Base-by-base conservation (phyloP, 2,329 filamentous ascomycete species). In the Thelonectria rubi region DNA sequence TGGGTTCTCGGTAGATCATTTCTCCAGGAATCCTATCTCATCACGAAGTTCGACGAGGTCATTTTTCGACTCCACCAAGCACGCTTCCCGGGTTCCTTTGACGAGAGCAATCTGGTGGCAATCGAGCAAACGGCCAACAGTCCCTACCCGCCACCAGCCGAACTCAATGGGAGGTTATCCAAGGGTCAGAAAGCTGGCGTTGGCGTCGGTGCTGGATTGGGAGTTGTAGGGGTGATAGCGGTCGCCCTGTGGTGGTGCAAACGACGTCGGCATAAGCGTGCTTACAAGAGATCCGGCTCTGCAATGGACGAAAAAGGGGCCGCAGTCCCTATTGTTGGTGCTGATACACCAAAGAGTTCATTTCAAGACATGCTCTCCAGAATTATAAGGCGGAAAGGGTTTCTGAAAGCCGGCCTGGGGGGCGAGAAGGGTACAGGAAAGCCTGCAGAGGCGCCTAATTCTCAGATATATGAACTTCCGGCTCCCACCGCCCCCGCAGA, bases 1-100 rank as follows among this genome's bases (percentile, higher is more conserved):
- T 84, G 86, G 73, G 84, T 89, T 12, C 81, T 92, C 37, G 90
- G 90, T 8, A 82, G 89, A 34, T 84, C 86, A 0, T 92, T 92
- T 65, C 77, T 93, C 55, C 90, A 92, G 72, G 89, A 92, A 74
- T 84, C 89, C 2, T 88, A 88, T 62, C 74, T 88, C 6, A 80
- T 86, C 32, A 85, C 82, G 24, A 82, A 82, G 64, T 88, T 86
- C 68, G 86, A 88, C 62, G 79, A 79, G 37, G 78, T 74, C 15
- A 73, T 74, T 12, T 88, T 86, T 71, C 84, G 83, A 1, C 68
- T 90, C 21, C 81, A 87, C 56, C 83, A 87, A 67, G 86, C 86
- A 10, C 69, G 70, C 52, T 84, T 86, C 69, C 81, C 86, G n/a
- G 65, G 77, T 48, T 72, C 80, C 12, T 77, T 80, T 34, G 73